Base-by-base conservation (phyloP, 2,329 filamentous ascomycete species). In the Cordyceps javanica region DNA sequence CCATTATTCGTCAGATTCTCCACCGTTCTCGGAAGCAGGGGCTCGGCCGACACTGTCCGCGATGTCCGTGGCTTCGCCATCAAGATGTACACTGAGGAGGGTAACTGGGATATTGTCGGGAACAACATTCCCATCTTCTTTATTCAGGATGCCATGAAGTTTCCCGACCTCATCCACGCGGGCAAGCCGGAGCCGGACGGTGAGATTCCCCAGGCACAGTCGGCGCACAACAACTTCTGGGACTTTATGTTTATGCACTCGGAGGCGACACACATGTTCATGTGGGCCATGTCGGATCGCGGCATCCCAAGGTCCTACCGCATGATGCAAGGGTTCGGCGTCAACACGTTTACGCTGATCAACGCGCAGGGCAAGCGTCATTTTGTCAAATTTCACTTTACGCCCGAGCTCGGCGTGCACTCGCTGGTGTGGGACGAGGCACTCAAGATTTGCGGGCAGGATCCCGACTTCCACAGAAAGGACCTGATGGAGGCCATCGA, bases 241-340 rank as follows among this genome's bases (percentile, higher is more conserved):
- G 88, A 91, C 65, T 91, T 90, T 63, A 76, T 82, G 41, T 86
- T 76, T 61, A 64, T 86, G 61, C 85, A 91, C 64, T 75, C 82
- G 0, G 88, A 93, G 68, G 81, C 87, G 0, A 90, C 87, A 0
- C 88, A 91, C 69, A 91, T 90, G 86, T 88, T 82, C 63, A 83
- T 89, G 77, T 92, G 89, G 88, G 75, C 84, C 30, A 89, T 91
- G 85, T 88, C 83, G 9, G 89, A 91, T 67, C 80, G 88, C 28
- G 78, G 79, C 0, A 90, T 90, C 57, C 89, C 89, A 1, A 81
- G 87, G 2, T 90, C 86, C 0, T 91, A 80, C 72, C 84, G 89
- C 25, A 91, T 91, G 88, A 91, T 93, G 87, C 88, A 93, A 63
- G 89, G 89, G 0, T 93, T 92, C 58, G 89, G 89, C 55, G 89